Evolutionary conservation across 805 yeast species (phyloP), one percentile per base, ranked within the genome.

Genomic region (Wickerhamomyces hampshirensis): DNA sequence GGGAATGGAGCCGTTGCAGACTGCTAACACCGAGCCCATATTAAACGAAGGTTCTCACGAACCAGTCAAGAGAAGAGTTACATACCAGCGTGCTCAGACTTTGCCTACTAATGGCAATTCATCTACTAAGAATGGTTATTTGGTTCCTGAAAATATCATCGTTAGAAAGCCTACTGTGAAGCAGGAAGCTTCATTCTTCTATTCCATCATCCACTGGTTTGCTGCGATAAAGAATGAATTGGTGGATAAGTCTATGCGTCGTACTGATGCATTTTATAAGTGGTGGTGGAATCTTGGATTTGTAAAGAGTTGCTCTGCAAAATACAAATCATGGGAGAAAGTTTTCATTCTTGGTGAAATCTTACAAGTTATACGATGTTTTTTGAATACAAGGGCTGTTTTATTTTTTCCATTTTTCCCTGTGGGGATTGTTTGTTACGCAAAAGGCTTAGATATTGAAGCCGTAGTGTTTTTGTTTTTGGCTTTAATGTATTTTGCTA

Each of bases 401-500:
- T 11, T 48, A 3, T 39, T 48, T 18, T 26, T 48, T 4, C 50
- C 51, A 2, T 44, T 42, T 27, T 48, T 46, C 43, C 53, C 53
- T 2, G 42, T 35, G n/a, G 53, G 51, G 28, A 43, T 48, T 16
- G 51, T 43, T 4, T 42, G 41, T 27, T 46, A 46, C 15, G 30
- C 36, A 26, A 28, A 28, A 21, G 21, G 36, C 1, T n/a, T 30
- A 24, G 48, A 48, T 19, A 36, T 40, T n/a, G 40, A 39, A 14
- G 53, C 53, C 9, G 53, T 48, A 16, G 51, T 46, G 11, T 47
- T 48, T 28, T 28, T 48, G 30, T 47, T 48, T 14, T 23, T 48
- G 26, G 42, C 53, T 1, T 30, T 48, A 14, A 48, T 48, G 53
- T 48, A 46, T 28, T 48, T 48, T 26, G 49, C 53, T 3, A 48